Base-by-base conservation (phyloP, 2,329 filamentous ascomycete species). In the Diaporthe sp. region DNA sequence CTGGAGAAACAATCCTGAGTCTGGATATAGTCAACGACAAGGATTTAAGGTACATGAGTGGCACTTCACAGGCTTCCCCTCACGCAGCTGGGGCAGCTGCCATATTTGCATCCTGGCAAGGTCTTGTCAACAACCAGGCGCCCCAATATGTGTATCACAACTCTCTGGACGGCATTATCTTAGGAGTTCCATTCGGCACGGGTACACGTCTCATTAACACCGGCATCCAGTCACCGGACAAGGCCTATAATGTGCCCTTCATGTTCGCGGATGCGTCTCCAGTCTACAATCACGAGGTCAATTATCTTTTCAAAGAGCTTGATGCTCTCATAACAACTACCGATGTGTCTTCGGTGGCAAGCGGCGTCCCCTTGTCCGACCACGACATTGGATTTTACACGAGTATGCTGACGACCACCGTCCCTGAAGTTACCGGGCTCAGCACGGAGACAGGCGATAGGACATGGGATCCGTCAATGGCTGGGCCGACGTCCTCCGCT, bases 11-110 rank as follows among this genome's bases (percentile, higher is more conserved):
- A 1, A 2, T 65, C 2, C 9, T 46, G 39, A 65, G 60, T 19
- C 5, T 65, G 17, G 39, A 25, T 34, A 34, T 34, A 7, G 22
- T 46, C 2, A 2, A 10, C 31, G 60, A 65, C 17, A 3, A 31
- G 4, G 25, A 3, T 25, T 0, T 65, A 17, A 2, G 0, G 3
- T 22, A 1, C 3, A 13, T 0, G 2, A 46, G 3, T 10, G 60
- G 60, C n/a, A 65, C 60, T 22, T 65, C 60, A 31, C 1, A 3
- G 25, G 39, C 60, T 28, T 46, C 7, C 25, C 39, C 60, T 31
- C 17, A 65, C 4, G 60, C 60, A 46, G 60, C 39, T 31, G 60
- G 60, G 25, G 60, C 42, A 1, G 60, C 60, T 46, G 60, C 60
- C 3, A 46, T 65, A 12, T 65, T 65, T 9, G 25, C 7, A 22